These are phyloP conservation scores for Angomonas deanei DNA, from an alignment of 208 protist species.

Conservation along the genomic window DNA sequence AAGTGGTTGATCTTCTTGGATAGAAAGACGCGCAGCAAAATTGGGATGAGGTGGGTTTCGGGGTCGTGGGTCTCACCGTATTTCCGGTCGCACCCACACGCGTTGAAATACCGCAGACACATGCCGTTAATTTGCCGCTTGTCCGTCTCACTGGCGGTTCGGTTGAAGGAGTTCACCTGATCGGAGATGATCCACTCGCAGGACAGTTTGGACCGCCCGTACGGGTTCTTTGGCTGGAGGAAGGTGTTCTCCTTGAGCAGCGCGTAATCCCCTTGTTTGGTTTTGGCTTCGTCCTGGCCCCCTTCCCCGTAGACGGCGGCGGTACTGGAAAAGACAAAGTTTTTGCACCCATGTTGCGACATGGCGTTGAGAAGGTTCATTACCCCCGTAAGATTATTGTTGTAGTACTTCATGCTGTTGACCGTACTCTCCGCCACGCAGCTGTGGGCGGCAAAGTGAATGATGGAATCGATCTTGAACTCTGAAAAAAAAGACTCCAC, in stretches of 20 bases:
- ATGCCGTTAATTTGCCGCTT: constrained; percentile 69
- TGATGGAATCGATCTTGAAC: constrained; percentile 87
- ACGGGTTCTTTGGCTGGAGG: constrained; percentile 82
- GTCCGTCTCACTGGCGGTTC: constrained; percentile 48
- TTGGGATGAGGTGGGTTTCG: constrained; percentile 98
- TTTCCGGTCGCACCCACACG: constrained; percentile 92
- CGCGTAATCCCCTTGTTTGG: background rate
- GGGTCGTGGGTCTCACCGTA: constrained; percentile 96
- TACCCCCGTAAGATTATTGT: constrained; percentile 96
- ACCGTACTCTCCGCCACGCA: constrained; percentile 91
- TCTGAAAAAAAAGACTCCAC: constrained; percentile 87
- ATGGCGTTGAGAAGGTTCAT: constrained; percentile 91
- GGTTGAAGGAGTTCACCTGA: background rate
- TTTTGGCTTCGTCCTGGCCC: background rate
- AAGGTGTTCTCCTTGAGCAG: constrained; percentile 22
- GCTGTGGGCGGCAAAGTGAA: constrained; percentile 95
- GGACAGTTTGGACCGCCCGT: constrained; percentile 91
- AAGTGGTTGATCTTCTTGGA: constrained; percentile 71
- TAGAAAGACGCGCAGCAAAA: constrained; percentile 91
- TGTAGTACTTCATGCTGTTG: constrained; percentile 93
- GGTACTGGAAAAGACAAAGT: constrained; percentile 96
- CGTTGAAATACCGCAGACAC: constrained; percentile 98
- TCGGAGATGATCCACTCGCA: constrained; percentile 89
- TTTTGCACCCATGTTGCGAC: constrained; percentile 83
- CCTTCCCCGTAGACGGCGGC: constrained; percentile 91